Evolutionary conservation across 75 land plant genomes (phyloP).

Genomic region (Ceratopteris richardii): DNA sequence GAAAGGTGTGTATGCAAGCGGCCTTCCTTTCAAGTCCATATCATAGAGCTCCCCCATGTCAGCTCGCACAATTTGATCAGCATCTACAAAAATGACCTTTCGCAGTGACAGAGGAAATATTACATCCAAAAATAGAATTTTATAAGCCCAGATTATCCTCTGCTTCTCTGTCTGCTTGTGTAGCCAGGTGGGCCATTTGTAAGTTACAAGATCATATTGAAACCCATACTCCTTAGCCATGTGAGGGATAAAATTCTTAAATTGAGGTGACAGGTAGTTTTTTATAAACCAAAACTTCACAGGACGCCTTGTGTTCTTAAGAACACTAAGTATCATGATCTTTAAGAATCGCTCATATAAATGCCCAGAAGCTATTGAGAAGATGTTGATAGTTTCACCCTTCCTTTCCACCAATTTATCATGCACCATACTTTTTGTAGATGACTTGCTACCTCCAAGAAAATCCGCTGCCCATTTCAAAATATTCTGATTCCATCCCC

Average conservation of each 20-base stretch:
- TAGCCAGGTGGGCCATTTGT: conserved; percentile 98
- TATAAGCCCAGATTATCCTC: conserved; percentile 97
- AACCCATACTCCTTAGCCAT: conserved; percentile 97
- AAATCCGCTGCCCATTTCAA: conserved; percentile 73
- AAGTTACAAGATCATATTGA: conserved; percentile 92
- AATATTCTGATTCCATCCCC: conserved; percentile 48
- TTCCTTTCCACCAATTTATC: conserved; percentile 34
- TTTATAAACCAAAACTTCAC: conserved; percentile 99
- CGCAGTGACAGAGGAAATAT: conserved; percentile 92
- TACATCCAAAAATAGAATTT: conserved; percentile 93
- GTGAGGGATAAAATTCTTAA: conserved; percentile 89
- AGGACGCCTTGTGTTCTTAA: conserved; percentile 86
- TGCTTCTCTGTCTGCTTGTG: conserved; percentile 99
- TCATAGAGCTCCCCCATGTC: conserved; percentile 99
- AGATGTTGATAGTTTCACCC: conserved; percentile 82
- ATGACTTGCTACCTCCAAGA: conserved; percentile 36
- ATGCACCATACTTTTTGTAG: background rate
- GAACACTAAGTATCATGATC: conserved; percentile 95
- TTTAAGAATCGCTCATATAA: conserved; percentile 96
- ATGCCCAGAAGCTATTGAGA: conserved; percentile 97
- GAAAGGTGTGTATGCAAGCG: conserved; percentile 96
- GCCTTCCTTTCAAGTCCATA: conserved; percentile 88
- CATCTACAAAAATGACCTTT: conserved; percentile 98
- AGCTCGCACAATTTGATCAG: conserved; percentile 90
- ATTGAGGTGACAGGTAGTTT: conserved; percentile 97